Evolutionary conservation across 1,139 yeast genomes (phyloP).

Genomic region (Blastobotrys arbuscula): DNA sequence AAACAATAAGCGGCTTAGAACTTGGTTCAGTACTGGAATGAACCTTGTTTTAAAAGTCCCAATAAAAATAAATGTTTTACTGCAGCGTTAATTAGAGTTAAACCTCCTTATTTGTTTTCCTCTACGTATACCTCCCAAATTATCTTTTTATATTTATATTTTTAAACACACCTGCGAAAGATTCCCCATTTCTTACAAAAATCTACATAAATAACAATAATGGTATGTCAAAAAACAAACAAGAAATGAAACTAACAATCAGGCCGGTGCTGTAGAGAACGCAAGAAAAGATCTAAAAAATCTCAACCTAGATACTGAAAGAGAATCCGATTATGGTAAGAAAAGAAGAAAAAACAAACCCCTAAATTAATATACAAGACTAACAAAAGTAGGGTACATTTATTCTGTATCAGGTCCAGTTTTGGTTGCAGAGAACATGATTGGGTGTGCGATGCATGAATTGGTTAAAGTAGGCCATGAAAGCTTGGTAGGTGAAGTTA

Average conservation of each 20-base stretch:
- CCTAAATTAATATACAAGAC: not conserved
- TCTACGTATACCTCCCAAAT: not conserved
- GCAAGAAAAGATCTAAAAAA: slow-evolving; percentile 93
- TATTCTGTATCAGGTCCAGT: slow-evolving; percentile 98
- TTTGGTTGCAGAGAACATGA: slow-evolving; percentile 95
- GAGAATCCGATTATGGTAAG: slow-evolving; percentile 76
- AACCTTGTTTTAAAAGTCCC: not conserved
- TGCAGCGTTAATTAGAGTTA: too few species aligned
- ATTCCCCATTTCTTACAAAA: not conserved
- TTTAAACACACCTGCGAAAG: not conserved
- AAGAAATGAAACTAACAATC: not conserved
- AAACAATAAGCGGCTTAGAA: too few species aligned
- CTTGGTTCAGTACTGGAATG: too few species aligned
- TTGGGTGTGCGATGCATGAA: slow-evolving; percentile 99
- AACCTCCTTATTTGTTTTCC: not conserved
- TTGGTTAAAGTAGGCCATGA: slow-evolving; percentile 95
- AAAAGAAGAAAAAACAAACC: not conserved
- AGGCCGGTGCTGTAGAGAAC: slow-evolving; percentile 96
- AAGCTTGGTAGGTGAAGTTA: slow-evolving; percentile 94
- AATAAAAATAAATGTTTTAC: too few species aligned
- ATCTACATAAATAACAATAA: not conserved
- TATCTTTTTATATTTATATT: not conserved
- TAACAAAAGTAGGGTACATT: slow-evolving; percentile 39
- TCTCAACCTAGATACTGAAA: slow-evolving; percentile 58
- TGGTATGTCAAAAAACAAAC: not conserved